Evolutionary conservation across 1,284 basidiomycete species (phyloP), one percentile per base, ranked within the genome.

Genomic region (Singerocomus inundabilis): DNA sequence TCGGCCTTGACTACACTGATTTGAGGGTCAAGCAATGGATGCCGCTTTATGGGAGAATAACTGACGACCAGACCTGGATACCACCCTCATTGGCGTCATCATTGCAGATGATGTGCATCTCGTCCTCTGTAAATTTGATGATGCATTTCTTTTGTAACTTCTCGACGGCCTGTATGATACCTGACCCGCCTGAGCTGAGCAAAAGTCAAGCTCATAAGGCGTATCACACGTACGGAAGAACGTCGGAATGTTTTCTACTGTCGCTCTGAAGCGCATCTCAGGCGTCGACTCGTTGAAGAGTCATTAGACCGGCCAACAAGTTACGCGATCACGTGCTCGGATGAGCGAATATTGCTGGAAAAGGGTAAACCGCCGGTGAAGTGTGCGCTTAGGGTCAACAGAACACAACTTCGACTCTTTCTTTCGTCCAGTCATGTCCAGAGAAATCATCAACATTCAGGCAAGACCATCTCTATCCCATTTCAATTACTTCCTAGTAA

Each of bases 11-110:
- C 78, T 59, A 80, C 76, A 12, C 81, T 86, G 34, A 13, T 38
- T 34, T 47, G 9, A 13, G 45, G 24, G 26, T 55, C 46, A 46
- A 44, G 43, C 39, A 49, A 28, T 18, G 12, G 10, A 15, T 29
- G 13, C 33, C 12, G 16, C n/a, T 21, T n/a, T 0, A 16, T 12
- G 15, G 8, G 15, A 39, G 18, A 21, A 21, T 21, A 30, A 51
- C 91, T 68, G 60, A 94, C 92, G 91, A 92, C 92, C 93, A 95
- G 41, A 94, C 89, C 67, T 94, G 91, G 7, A 93, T 86, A 3
- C 92, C 91, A 7, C 90, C 91, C 57, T 89, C 88, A 52, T 84
- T 88, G 34, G 79, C 79, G 55, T 92, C 89, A 50, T 78, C 81
- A 39, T 85, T 83, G 72, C 89, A 93, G 49, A 95, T 93, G 57